Conservation (phyloP, 2,329 filamentous ascomycete species). For the Huntiella bhutanensis region DNA sequence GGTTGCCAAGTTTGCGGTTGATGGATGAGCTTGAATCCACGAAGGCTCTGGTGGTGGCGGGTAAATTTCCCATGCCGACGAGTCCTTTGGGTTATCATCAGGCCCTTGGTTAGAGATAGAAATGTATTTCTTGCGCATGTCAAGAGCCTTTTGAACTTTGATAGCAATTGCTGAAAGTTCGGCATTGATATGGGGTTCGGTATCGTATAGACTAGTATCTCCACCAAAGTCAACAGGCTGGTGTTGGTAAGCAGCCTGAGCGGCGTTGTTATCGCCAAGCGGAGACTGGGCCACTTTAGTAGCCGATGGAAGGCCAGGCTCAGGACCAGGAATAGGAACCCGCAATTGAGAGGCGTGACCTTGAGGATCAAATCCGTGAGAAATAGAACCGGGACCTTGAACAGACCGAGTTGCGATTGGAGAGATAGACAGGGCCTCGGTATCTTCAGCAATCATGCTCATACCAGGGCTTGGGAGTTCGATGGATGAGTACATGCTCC, state of each 20-base stretch:
- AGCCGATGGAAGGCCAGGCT: neutral
- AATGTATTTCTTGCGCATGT: conserved; percentile 78
- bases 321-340: neutral
- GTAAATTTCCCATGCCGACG: conserved; percentile 69
- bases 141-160: conserved; percentile 77
- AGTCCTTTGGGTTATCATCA: conserved; percentile 75
- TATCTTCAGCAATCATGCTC: conserved; percentile 2
- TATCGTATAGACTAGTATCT: conserved; percentile 38
- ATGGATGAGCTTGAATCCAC: conserved; percentile 38
- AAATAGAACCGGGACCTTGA: neutral
- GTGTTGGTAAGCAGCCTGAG: neutral
- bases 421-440: conserved; percentile 4
- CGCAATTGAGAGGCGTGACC: conserved; percentile 3
- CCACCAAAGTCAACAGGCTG: conserved; percentile 8
- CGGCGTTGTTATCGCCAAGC: neutral
- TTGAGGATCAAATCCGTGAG: conserved; percentile 2
- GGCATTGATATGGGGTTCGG: conserved; percentile 60
- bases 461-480: conserved; percentile 6
- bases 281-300: conserved; percentile 1
- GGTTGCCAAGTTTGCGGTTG: conserved; percentile 6
- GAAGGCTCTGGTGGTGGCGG: conserved; percentile 80
- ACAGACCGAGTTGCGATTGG: conserved; percentile 2
- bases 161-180: conserved; percentile 76
- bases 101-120: conserved; percentile 63
- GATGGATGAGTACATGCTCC: neutral